Percentiles rank a stretch among this genome's conserved stretches.
Conservation (phyloP, 805 yeast species). For the Saturnispora gosingensis region DNA sequence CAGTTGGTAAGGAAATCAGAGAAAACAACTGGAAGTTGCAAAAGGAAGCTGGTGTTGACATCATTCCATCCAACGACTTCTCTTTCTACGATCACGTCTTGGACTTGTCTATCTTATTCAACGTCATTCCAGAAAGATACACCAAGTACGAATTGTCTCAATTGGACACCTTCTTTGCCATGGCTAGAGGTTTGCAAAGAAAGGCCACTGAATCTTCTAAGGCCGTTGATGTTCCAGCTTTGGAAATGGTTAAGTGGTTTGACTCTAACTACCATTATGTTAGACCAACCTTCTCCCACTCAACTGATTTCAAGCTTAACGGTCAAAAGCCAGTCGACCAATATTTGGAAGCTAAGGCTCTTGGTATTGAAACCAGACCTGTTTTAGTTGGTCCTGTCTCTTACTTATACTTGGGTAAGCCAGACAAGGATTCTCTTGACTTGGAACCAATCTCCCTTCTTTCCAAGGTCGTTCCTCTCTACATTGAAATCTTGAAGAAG, state of each 20-base stretch:
- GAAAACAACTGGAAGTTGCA: constrained; percentile 97
- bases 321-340: constrained; percentile 96
- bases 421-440: constrained; percentile 95
- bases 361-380: constrained; percentile 96
- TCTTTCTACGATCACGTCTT: constrained; percentile 96
- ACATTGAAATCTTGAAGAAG: constrained; percentile 80
- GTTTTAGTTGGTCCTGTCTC: constrained; percentile 96
- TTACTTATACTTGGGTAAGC: constrained; percentile 90
- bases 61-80: constrained; percentile 96
- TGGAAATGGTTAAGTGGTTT: constrained; percentile 99
- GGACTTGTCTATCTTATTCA: constrained; percentile 86
- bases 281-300: constrained; percentile 96
- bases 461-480: constrained; percentile 86
- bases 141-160: constrained; percentile 81
- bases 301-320: constrained; percentile 91
- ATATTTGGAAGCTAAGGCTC: constrained; percentile 93
- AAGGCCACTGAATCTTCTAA: constrained; percentile 77
- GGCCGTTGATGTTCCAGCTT: constrained; percentile 97
- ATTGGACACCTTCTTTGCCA: constrained; percentile 91
- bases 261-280: constrained; percentile 99
- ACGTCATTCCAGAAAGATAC: constrained; percentile 95
- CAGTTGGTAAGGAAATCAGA: constrained; percentile 93
- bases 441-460: constrained; percentile 86
- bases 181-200: constrained; percentile 99
- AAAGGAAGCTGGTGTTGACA: constrained; percentile 92